A percentile compares a stretch with the other conserved stretches of the same genome.
phyloP scores from a whole-genome alignment of 2,329 filamentous ascomycete genomes.

The Phaeosphaeriaceae sp. region DNA sequence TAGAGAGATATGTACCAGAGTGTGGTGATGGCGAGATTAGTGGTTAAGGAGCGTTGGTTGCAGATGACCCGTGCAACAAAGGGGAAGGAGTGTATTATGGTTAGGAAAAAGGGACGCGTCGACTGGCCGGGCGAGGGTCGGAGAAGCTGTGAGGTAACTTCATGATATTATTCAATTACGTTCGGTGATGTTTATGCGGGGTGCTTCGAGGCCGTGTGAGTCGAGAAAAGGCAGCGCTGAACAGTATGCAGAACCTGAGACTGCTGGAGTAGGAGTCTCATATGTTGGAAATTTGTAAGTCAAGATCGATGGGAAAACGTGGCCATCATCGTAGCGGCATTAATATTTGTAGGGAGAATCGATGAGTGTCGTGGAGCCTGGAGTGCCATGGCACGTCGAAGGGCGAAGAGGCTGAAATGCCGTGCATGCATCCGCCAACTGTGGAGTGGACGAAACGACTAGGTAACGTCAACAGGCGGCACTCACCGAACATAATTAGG shows the following conservation, averaged over 20 bases:
- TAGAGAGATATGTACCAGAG: background rate
- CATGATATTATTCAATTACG: constrained; percentile 4
- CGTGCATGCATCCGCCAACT: constrained; percentile 15
- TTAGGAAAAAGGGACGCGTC: constrained; percentile 8
- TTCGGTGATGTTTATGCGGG: background rate
- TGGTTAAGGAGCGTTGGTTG: constrained; percentile 14
- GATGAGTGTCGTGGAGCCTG: constrained; percentile 40
- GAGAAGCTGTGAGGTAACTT: background rate
- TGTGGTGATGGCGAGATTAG: constrained; percentile 11
- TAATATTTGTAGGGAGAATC: constrained; percentile 33
- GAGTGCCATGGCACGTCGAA: constrained; percentile 26
- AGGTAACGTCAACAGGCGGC: constrained; percentile 33
- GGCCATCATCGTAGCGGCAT: constrained; percentile 44
- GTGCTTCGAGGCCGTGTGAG: constrained; percentile 3
- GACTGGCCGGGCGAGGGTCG: constrained; percentile 13
- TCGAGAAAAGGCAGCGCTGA: constrained; percentile 1
- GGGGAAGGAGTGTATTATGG: constrained; percentile 34
- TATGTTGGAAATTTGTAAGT: constrained; percentile 16
- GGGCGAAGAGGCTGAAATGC: background rate
- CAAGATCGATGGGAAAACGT: constrained; percentile 29
- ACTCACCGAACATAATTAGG: constrained; percentile 23
- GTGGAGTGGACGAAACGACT: constrained; percentile 31
- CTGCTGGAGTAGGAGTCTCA: constrained; percentile 15
- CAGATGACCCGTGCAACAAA: constrained; percentile 1
- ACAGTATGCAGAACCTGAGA: background rate